Conservation (phyloP, 2,329 filamentous ascomycete species). For the Tolypocladium tundrense region DNA sequence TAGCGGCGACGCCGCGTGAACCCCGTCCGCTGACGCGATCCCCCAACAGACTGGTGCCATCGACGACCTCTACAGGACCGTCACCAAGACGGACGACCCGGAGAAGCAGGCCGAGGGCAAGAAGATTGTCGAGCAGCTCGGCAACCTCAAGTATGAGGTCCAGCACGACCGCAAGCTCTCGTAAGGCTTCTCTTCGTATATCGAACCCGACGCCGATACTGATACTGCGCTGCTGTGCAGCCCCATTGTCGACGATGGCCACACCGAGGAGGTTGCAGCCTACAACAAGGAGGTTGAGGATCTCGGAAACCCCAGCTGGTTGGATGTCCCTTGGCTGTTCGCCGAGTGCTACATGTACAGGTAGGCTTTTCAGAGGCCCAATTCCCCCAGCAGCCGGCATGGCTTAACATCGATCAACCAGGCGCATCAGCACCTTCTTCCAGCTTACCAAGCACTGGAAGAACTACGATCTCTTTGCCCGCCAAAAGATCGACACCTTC, state of each 20-base stretch:
- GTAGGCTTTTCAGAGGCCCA: conserved; percentile 26
- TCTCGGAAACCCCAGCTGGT: conserved; percentile 68
- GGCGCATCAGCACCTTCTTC: conserved; percentile 75
- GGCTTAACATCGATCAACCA: conserved; percentile 12
- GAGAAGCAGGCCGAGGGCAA: conserved; percentile 73
- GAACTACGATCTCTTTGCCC: conserved; percentile 76
- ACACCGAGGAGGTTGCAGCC: conserved; percentile 64
- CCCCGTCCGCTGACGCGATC: background rate
- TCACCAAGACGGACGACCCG: conserved; percentile 47
- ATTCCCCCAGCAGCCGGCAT: background rate
- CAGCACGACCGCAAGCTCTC: conserved; percentile 76
- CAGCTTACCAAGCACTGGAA: conserved; percentile 73
- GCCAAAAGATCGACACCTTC: conserved; percentile 88
- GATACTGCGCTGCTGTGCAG: conserved; percentile 26
- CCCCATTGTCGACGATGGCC: conserved; percentile 67
- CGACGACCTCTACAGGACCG: conserved; percentile 81
- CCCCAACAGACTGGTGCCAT: conserved; percentile 68
- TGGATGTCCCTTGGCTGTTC: conserved; percentile 79
- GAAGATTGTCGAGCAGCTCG: conserved; percentile 67
- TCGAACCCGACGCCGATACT: background rate
- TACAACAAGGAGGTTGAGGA: conserved; percentile 82
- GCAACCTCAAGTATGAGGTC: conserved; percentile 84
- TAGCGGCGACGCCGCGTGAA: too few species aligned
- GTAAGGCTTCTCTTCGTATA: conserved; percentile 34
- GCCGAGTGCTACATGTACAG: conserved; percentile 91